Percentiles rank a stretch among this genome's conserved stretches.
Evolutionary conservation across 768 basidiomycete genomes (phyloP).

Genomic region (Tylopilus intermedius): DNA sequence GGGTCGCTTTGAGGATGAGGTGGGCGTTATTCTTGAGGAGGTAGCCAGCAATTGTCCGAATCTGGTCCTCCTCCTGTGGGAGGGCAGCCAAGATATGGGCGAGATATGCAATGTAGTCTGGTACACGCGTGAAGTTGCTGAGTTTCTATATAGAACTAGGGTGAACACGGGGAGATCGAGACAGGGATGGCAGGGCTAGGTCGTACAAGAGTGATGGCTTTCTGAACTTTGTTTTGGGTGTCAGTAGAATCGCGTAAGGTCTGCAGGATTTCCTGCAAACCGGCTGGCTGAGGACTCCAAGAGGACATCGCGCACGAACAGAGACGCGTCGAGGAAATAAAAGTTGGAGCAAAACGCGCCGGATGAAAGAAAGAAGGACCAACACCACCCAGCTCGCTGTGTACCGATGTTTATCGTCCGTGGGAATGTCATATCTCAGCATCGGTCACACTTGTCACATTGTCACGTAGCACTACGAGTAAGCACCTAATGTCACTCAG

Average conservation of each 20-base stretch:
- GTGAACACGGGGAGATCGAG: conserved; percentile 20
- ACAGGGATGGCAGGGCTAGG: conserved; percentile 12
- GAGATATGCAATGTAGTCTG: conserved; percentile 95
- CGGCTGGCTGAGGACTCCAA: conserved; percentile 83
- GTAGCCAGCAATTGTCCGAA: conserved; percentile 93
- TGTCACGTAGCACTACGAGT: conserved; percentile 2
- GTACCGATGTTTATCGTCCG: conserved; percentile 34
- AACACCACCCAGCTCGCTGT: conserved; percentile 18
- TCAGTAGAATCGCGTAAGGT: conserved; percentile 90
- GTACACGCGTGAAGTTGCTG: conserved; percentile 78
- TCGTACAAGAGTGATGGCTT: conserved; percentile 75
- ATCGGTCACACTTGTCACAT: conserved; percentile 28
- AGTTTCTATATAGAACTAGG: conserved; percentile 57
- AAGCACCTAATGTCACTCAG: conserved; percentile 44
- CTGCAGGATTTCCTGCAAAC: conserved; percentile 86
- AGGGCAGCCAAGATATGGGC: conserved; percentile 84
- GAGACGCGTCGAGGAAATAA: conserved; percentile 26
- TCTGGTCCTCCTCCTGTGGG: conserved; percentile 83
- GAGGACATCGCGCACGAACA: conserved; percentile 46
- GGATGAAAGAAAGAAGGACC: conserved; percentile 24
- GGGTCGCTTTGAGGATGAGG: conserved; percentile 62
- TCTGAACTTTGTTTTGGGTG: conserved; percentile 67
- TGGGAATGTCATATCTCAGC: conserved; percentile 32
- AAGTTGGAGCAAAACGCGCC: conserved; percentile 25
- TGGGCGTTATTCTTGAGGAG: conserved; percentile 94